Evolutionary conservation across 805 yeast species (phyloP).

Genomic region (Starmerella kuoi): DNA sequence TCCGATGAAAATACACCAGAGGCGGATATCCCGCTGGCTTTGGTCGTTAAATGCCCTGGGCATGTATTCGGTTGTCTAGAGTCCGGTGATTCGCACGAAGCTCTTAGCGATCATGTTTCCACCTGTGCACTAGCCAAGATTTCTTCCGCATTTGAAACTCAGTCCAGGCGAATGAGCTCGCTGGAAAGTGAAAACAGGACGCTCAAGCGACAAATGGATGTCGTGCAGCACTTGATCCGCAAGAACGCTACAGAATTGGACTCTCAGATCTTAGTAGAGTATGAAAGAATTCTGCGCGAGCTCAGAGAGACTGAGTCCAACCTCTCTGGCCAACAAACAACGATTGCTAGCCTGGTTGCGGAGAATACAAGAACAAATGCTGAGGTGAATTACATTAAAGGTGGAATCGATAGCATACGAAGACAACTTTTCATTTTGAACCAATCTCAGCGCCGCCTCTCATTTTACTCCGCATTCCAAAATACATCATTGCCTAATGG

Average conservation of each 20-base stretch:
- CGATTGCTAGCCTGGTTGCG: slow-evolving; percentile 27
- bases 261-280: slow-evolving; percentile 26
- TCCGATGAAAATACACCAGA: too few relatives aligned
- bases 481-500: neutral
- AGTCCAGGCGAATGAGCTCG: slow-evolving; percentile 22
- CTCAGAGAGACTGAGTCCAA: slow-evolving; percentile 25
- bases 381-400: slow-evolving; percentile 26
- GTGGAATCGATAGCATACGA: slow-evolving; percentile 28
- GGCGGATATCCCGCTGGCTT: slow-evolving; percentile 2
- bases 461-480: slow-evolving; percentile 4
- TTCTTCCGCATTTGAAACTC: slow-evolving; percentile 23
- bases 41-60: slow-evolving; percentile 22
- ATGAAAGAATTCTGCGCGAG: slow-evolving; percentile 29
- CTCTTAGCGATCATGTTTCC: slow-evolving; percentile 18
- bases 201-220: slow-evolving; percentile 25
- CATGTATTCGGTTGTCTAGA: slow-evolving; percentile 25
- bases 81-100: slow-evolving; percentile 10
- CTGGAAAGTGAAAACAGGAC: slow-evolving; percentile 28
- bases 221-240: slow-evolving; percentile 16
- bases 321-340: slow-evolving; percentile 28
- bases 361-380: slow-evolving; percentile 28
- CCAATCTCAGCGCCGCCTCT: slow-evolving; percentile 14
- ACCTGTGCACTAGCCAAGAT: slow-evolving; percentile 25
- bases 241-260: slow-evolving; percentile 22
- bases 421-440: slow-evolving; percentile 29